Base-by-base conservation (phyloP, 441 rosid species). In the Pelargonium fulgidum region DNA sequence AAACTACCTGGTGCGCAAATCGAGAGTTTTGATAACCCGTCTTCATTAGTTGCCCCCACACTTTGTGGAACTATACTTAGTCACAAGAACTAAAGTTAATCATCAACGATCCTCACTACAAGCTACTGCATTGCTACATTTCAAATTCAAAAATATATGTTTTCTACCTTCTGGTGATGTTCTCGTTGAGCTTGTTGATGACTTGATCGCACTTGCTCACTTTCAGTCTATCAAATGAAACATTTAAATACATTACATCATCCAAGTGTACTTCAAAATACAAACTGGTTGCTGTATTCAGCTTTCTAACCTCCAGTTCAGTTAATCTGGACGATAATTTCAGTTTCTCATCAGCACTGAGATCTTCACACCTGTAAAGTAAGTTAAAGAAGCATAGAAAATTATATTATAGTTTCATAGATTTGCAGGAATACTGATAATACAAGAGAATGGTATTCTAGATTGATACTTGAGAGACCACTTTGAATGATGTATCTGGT, bases 11-110 rank as follows among this genome's bases (percentile, higher is more conserved):
- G 85, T 94, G 97, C 10, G 99, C 99, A 67, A 94, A 94, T 70
- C 96, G 96, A 59, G 98, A 94, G 79, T 93, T 92, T 71, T 92
- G 99, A 81, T 94, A 94, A 22, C 99, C 99, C 2, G 99, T 92
- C 87, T 90, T 94, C 98, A 94, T 86, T 39, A 94, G 89, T 65
- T 94, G 99, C 29, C 99, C 99, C 99, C 99, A 94, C 48, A 87
- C 91, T 66, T 81, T 83, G 83, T 94, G 99, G 78, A 92, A 94
- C 99, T 94, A 81, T 44, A 74, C 42, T 61, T 68, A n/a, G 17
- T 44, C 20, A 17, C 5, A 3, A 2, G 61, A 54, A 16, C 61
- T 54, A 0, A 54, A 17, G 24, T 54, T 17, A 13, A 20, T 54
- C 3, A 54, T 54, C 17, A 16, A 4, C 41, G 8, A 36, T 16